A percentile compares a stretch with the other conserved stretches of the same genome.
phyloP scores from a whole-genome alignment of 1,284 basidiomycete genomes.

The Trichosporon sp. region DNA sequence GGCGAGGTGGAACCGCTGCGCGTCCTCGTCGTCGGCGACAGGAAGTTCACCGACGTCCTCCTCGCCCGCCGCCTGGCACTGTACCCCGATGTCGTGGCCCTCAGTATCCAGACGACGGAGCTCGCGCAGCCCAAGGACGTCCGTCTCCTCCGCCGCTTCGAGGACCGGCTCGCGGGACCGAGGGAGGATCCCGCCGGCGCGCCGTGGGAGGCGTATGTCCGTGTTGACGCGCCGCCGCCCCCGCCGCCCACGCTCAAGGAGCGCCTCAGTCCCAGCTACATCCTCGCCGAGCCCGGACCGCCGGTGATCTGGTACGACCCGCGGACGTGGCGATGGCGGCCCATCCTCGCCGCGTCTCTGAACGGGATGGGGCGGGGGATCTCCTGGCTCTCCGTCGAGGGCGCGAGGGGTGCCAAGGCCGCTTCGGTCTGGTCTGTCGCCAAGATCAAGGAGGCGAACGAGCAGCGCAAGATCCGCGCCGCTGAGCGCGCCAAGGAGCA shows the following conservation, averaged over 20 bases:
- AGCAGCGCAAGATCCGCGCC: neutral
- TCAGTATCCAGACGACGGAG: constrained; percentile 46
- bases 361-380: neutral
- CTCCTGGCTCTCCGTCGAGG: neutral
- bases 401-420: neutral
- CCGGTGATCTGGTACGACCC: constrained; percentile 17
- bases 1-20: constrained; percentile 55
- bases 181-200: constrained; percentile 26
- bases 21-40: constrained; percentile 82
- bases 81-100: constrained; percentile 28
- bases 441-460: neutral
- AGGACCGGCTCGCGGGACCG: constrained; percentile 39
- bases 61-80: constrained; percentile 69
- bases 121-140: constrained; percentile 52
- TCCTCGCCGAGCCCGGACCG: constrained; percentile 15
- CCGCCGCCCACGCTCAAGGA: neutral
- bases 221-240: constrained; percentile 24
- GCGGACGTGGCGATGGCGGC: constrained; percentile 10
- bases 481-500: neutral
- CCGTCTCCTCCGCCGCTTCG: constrained; percentile 49
- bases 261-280: constrained; percentile 6
- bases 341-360: constrained; percentile 8
- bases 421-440: neutral
- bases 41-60: constrained; percentile 86
- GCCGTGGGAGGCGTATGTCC: constrained; percentile 37